phyloP scores from a whole-genome alignment of 805 yeast genomes.

The Saturnispora halmiae region DNA sequence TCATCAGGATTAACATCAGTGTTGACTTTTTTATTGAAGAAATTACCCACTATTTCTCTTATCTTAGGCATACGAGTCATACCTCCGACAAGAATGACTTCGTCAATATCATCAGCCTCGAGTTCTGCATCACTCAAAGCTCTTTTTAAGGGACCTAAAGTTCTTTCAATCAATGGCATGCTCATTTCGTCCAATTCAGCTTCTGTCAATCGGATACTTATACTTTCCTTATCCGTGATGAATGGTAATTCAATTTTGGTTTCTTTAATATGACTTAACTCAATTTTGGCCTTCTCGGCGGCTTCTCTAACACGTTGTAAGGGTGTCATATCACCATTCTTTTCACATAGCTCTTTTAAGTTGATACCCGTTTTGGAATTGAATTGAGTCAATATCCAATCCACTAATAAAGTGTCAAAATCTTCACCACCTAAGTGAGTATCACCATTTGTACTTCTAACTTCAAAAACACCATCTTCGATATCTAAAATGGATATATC shows the following conservation, averaged over 20 bases:
- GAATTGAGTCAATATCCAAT: conserved; percentile 72
- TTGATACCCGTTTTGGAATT: conserved; percentile 60
- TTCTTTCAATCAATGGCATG: conserved; percentile 54
- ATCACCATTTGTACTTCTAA: conserved; percentile 90
- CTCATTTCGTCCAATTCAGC: conserved; percentile 43
- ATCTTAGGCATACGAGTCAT: conserved; percentile 92
- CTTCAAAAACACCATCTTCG: conserved; percentile 96
- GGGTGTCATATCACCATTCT: conserved; percentile 53
- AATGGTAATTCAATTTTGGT: conserved; percentile 78
- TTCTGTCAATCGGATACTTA: conserved; percentile 39
- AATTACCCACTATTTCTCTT: conserved; percentile 59
- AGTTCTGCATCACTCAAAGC: conserved; percentile 76
- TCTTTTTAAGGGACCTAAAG: conserved; percentile 69
- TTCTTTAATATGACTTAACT: conserved; percentile 61
- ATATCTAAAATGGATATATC: conserved; percentile 93
- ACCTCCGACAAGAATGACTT: conserved; percentile 82
- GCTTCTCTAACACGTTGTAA: conserved; percentile 83
- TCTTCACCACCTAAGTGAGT: conserved; percentile 90
- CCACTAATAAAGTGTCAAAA: conserved; percentile 74
- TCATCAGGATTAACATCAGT: conserved; percentile 93
- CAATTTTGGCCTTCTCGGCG: conserved; percentile 85
- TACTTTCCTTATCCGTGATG: conserved; percentile 45
- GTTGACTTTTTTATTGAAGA: conserved; percentile 78
- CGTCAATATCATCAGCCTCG: conserved; percentile 56
- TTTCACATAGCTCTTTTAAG: conserved; percentile 26